Evolutionary conservation across 306 rosid genomes (phyloP).

Genomic region (Prinsepia uniflora): DNA sequence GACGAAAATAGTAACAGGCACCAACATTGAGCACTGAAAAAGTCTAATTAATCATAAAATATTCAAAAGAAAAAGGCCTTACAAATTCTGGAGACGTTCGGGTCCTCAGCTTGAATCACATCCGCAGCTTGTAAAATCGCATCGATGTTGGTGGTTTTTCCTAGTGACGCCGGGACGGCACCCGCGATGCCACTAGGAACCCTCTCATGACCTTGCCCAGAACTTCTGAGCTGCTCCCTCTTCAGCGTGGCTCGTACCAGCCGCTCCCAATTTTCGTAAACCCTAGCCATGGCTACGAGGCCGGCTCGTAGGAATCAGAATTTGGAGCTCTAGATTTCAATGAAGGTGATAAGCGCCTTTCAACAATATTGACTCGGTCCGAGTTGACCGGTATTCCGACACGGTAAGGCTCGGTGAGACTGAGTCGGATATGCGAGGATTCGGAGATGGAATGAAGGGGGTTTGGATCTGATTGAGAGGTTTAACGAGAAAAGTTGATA

Average conservation of each 20-base stretch:
- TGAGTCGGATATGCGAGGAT: conserved; percentile 11
- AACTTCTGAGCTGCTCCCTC: conserved; percentile 62
- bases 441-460: conserved; percentile 15
- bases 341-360: background rate
- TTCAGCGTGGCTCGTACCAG: conserved; percentile 75
- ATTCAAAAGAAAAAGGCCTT: conserved; percentile 26
- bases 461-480: conserved; percentile 5
- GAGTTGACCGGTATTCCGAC: background rate
- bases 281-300: conserved; percentile 66
- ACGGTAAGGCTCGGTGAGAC: conserved; percentile 6
- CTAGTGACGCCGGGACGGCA: conserved; percentile 74
- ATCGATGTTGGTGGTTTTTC: conserved; percentile 61
- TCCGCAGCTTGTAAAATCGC: conserved; percentile 87
- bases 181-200: conserved; percentile 72
- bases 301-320: conserved; percentile 14
- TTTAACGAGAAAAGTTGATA: background rate
- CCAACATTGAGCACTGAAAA: conserved; percentile 1
- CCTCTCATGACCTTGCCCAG: conserved; percentile 62
- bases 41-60: background rate
- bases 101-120: conserved; percentile 73
- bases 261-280: conserved; percentile 69
- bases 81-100: conserved; percentile 78
- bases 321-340: conserved; percentile 11
- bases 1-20: background rate
- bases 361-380: background rate